Base-by-base conservation (phyloP, 352 stramenopile genomes). In the Phytophthora kernoviae region DNA sequence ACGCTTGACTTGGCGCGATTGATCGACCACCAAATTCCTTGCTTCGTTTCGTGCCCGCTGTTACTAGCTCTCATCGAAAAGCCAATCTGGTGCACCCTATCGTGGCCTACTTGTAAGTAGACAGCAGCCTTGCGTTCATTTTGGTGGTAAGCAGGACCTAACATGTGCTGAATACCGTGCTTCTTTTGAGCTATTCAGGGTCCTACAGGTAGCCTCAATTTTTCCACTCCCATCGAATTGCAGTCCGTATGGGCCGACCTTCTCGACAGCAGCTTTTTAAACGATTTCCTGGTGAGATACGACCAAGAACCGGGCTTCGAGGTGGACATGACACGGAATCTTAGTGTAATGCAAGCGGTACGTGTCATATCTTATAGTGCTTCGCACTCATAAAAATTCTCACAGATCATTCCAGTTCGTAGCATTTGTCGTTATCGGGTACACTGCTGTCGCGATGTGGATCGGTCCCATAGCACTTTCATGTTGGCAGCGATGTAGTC, bases 401-500 rank as follows among this genome's bases (percentile, higher is more conserved):
- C 45, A 49, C 20, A 54, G 24, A 30, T 30, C 24, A 30, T 18
- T 54, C 30, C 45, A 82, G 63, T 71, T 88, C 54, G 68, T 86
- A 45, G 58, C 76, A 22, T 58, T 83, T n/a, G 77, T 86, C 24
- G 83, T 74, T 5, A 58, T 83, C 24, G 58, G 63, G 10, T 86
- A 86, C 43, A 68, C 53, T 17, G 30, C 58, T 4, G 62, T 71
- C 3, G 72, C 79, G 48, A 62, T 72, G 51, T 83, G 76, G 76
- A 72, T 88, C 14, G 76, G 76, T 3, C 72, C 73, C 5, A 65
- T 88, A 2, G 73, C 81, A 22, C 80, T 88, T 40, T 84, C 73
- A 2, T 37, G 22, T 44, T 81, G 76, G 76, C 76, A 88, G 59
- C 60, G 53, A 26, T 64, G 76, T 27, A 74, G 52, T 27, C 74